Base-by-base conservation (phyloP, 495 filamentous ascomycete genomes). In the Annulohypoxylon bovei region DNA sequence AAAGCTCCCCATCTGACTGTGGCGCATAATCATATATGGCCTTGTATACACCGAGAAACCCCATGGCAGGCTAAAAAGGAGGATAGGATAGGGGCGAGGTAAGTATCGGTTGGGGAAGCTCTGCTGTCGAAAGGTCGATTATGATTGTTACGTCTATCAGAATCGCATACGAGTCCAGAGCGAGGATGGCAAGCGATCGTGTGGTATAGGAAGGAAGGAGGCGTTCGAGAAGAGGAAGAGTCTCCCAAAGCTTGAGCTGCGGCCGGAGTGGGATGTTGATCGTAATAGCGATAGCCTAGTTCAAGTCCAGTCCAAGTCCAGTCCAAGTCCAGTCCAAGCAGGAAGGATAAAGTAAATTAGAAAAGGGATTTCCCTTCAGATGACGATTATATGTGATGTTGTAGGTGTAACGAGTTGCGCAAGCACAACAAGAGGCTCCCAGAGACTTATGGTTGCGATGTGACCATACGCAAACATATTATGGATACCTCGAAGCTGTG, bases 11-110 rank as follows among this genome's bases (percentile, higher is more conserved):
- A 66, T 93, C 91, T 69, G 87, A 90, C 80, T 97, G 94, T 63
- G 95, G 94, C 63, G 86, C 84, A 83, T 98, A 99, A 84, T 97
- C 93, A 86, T 96, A 98, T 75, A 97, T 74, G 75, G 94, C 95
- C 78, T 88, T 91, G 84, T 94, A 98, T 57, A 99, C 87, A 60
- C 94, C 94, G 75, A 97, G 78, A 84, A 98, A 99, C 56, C 83
- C 85, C 86, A 88, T 88, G 69, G 64, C 76, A 68, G 54, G 60
- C 55, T 59, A 71, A 6, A 30, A 25, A 18, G 44, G 23, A 25
- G 20, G 20, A 49, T 30, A 23, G 37, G 63, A 22, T 46, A 59
- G 37, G 37, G 12, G 42, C 37, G 27, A 46, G 2, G 37, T 25
- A 46, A 53, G 11, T 37, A 27, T 55, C 11, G 58, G 42, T 16